These are phyloP conservation scores for Neurospora hispaniola DNA, from an alignment of 495 filamentous ascomycete genomes.

Conservation along the genomic window DNA sequence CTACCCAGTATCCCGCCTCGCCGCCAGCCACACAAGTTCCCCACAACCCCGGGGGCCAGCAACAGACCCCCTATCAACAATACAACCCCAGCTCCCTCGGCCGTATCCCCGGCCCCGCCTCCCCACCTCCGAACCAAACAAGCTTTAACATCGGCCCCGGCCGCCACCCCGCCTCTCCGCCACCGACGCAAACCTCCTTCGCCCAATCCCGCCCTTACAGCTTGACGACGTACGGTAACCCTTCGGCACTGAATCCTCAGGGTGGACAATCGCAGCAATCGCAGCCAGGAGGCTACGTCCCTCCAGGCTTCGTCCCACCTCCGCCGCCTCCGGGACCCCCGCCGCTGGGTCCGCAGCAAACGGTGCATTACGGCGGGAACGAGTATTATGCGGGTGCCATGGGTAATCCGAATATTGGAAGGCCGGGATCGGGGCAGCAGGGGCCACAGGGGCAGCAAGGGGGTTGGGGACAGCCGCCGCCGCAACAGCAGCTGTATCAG, in stretches of 20 bases:
- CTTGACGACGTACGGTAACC: slow-evolving; percentile 34
- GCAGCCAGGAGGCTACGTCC: slow-evolving; percentile 36
- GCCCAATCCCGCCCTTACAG: slow-evolving; percentile 20
- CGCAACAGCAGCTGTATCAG: slow-evolving; percentile 31
- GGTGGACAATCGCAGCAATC: slow-evolving; percentile 22
- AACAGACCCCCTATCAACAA: slow-evolving; percentile 28
- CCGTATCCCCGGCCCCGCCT: slow-evolving; percentile 38
- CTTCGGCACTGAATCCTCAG: slow-evolving; percentile 17
- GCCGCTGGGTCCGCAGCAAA: slow-evolving; percentile 60
- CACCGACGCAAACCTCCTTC: slow-evolving; percentile 41
- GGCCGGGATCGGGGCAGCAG: slow-evolving; percentile 14
- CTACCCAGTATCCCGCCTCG: slow-evolving; percentile 40
- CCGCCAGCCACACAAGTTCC: slow-evolving; percentile 38
- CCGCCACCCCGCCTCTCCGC: slow-evolving; percentile 40
- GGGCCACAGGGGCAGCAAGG: background rate
- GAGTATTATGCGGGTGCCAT: slow-evolving; percentile 27
- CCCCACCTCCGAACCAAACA: slow-evolving; percentile 36
- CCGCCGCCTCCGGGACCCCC: slow-evolving; percentile 81
- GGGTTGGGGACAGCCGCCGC: slow-evolving; percentile 6
- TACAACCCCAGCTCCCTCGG: slow-evolving; percentile 41
- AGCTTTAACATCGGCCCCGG: slow-evolving; percentile 33
- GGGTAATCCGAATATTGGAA: slow-evolving; percentile 3
- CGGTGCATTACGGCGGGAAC: slow-evolving; percentile 31
- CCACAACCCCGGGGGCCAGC: slow-evolving; percentile 16
- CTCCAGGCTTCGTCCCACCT: slow-evolving; percentile 79